phyloP scores from a whole-genome alignment of 495 filamentous ascomycete species.

The Terfezia claveryi region DNA sequence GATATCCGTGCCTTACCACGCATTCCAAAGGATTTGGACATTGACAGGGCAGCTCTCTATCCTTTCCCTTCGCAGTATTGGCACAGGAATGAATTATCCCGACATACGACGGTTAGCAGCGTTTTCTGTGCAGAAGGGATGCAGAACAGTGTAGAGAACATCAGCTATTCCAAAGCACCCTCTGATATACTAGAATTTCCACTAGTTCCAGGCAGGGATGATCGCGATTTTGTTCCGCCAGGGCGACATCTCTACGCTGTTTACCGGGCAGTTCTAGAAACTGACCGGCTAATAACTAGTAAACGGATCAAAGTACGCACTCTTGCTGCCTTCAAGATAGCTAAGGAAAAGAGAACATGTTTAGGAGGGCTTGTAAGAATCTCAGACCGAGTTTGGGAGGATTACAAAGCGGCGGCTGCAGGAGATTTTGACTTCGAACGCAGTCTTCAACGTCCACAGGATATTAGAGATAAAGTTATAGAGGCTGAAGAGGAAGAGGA shows the following conservation, averaged over 20 bases:
- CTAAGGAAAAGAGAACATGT: conserved; percentile 7
- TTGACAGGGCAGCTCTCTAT: conserved; percentile 7
- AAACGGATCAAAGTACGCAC: conserved; percentile 3
- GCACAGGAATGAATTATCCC: background rate
- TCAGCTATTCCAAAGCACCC: conserved; percentile 4
- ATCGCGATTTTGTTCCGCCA: conserved; percentile 10
- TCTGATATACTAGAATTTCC: conserved; percentile 5
- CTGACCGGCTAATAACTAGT: conserved; percentile 5
- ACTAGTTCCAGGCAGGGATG: conserved; percentile 10
- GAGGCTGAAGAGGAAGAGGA: background rate
- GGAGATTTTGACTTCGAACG: background rate
- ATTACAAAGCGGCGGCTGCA: background rate
- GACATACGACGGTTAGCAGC: too few relatives aligned
- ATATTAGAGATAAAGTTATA: background rate
- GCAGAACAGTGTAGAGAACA: conserved; percentile 5
- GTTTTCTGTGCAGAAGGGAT: background rate
- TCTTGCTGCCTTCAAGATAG: background rate
- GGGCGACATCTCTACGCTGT: conserved; percentile 7
- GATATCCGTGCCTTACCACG: background rate
- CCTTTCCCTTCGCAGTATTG: conserved; percentile 2
- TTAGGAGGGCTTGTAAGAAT: conserved; percentile 3
- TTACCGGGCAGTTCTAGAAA: conserved; percentile 7
- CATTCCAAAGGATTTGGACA: conserved; percentile 5
- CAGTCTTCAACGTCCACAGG: too few relatives aligned
- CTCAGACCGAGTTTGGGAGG: background rate